phyloP scores from a whole-genome alignment of 306 rosid species.

The Vigna radiata region DNA sequence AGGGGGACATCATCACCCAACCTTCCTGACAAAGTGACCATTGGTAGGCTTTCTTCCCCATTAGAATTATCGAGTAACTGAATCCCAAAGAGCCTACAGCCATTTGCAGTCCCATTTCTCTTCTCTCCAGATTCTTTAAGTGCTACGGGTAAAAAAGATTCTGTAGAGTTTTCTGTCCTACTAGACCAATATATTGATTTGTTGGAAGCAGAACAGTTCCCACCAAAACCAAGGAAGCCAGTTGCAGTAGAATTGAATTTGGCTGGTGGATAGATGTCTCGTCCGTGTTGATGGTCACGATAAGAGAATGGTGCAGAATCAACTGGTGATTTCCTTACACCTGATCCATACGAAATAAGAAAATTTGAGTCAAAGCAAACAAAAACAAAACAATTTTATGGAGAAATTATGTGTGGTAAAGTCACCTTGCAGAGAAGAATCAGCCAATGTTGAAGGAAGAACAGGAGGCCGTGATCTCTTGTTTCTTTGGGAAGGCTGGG shows the following conservation, averaged over 20 bases:
- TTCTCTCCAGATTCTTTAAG: constrained; percentile 68
- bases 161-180: constrained; percentile 66
- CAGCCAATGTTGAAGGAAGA: constrained; percentile 71
- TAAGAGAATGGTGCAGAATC: constrained; percentile 70
- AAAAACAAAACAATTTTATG: constrained; percentile 19
- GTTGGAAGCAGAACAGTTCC: constrained; percentile 73
- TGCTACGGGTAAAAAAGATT: constrained; percentile 63
- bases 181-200: constrained; percentile 72
- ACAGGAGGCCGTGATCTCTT: constrained; percentile 83
- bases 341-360: constrained; percentile 50
- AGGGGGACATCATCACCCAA: constrained; percentile 55
- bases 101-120: constrained; percentile 74
- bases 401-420: constrained; percentile 27
- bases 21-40: constrained; percentile 57
- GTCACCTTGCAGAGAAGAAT: constrained; percentile 71
- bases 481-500: constrained; percentile 81
- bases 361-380: constrained; percentile 17
- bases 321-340: constrained; percentile 76
- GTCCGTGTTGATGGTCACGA: constrained; percentile 69
- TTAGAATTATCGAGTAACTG: constrained; percentile 75
- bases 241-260: constrained; percentile 67
- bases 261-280: constrained; percentile 67
- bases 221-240: constrained; percentile 69
- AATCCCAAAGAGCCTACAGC: constrained; percentile 90
- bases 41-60: constrained; percentile 64